Evolutionary conservation across 2,329 filamentous ascomycete species (phyloP).

Genomic region (Scedosporium minutisporum): DNA sequence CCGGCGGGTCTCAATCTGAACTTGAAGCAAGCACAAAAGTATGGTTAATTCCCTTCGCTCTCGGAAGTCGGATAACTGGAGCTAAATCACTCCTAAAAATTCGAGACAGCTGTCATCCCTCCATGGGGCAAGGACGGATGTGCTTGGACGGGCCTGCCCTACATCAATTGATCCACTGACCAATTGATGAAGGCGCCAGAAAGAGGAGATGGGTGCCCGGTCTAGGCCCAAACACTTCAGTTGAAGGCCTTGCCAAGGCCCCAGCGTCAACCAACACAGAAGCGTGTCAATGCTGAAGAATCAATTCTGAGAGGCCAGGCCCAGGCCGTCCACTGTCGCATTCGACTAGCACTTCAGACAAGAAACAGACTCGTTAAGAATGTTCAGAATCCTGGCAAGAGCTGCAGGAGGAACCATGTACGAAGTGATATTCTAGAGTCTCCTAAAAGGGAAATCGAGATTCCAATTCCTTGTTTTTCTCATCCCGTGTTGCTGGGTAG

Average conservation of each 20-base stretch:
- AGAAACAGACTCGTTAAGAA: too few relatives aligned
- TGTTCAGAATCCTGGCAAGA: neutral
- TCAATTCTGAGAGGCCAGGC: neutral
- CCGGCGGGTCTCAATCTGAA: neutral
- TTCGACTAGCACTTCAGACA: neutral
- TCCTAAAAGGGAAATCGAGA: neutral
- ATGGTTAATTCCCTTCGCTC: neutral
- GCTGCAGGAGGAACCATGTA: neutral
- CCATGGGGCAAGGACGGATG: too few relatives aligned
- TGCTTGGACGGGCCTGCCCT: too few relatives aligned
- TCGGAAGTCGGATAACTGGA: neutral
- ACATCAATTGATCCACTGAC: neutral
- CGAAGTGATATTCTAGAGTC: neutral
- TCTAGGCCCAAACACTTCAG: neutral
- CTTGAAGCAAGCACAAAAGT: neutral
- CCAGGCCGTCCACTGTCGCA: neutral
- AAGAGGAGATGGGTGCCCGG: neutral
- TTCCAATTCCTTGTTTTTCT: neutral
- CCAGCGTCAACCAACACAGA: neutral
- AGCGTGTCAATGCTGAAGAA: neutral
- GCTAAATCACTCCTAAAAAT: neutral
- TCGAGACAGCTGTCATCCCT: constrained; percentile 1
- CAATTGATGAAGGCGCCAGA: neutral
- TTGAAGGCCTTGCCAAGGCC: neutral
- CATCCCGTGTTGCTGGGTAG: too few relatives aligned